A percentile compares a stretch with the other conserved stretches of the same genome.
phyloP scores from a whole-genome alignment of 768 basidiomycete species.

The Auriculariales sp. region DNA sequence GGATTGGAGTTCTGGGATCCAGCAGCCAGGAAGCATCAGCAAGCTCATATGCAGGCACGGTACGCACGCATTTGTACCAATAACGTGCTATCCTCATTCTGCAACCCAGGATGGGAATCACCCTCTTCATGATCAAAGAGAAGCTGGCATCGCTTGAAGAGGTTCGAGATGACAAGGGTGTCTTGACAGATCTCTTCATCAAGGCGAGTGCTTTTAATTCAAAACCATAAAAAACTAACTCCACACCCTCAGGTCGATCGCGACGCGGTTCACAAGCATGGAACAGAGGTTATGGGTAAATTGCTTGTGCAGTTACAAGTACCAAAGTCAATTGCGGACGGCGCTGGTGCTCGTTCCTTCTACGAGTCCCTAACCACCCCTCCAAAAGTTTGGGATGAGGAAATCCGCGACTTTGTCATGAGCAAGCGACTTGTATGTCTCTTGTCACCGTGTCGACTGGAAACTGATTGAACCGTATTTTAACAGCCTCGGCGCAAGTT shows the following conservation, averaged over 20 bases:
- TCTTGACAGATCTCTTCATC: conserved; percentile 53
- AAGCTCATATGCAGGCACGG: conserved; percentile 87
- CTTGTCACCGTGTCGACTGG: not conserved
- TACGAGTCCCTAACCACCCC: conserved; percentile 73
- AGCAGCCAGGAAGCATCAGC: conserved; percentile 65
- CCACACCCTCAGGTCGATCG: conserved; percentile 46
- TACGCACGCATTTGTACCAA: conserved; percentile 17
- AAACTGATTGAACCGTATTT: not conserved
- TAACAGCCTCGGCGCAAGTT: conserved; percentile 69
- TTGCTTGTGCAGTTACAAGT: conserved; percentile 72
- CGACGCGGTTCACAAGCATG: conserved; percentile 45
- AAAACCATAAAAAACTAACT: not conserved
- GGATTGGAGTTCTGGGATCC: conserved; percentile 79
- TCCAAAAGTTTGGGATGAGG: conserved; percentile 51
- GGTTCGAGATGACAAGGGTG: conserved; percentile 39
- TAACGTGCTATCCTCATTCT: conserved; percentile 2
- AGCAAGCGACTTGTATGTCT: conserved; percentile 57
- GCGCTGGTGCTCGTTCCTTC: conserved; percentile 59
- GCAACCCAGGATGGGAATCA: conserved; percentile 54
- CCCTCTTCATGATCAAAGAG: conserved; percentile 57
- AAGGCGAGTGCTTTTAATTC: conserved; percentile 28
- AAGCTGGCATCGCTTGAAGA: conserved; percentile 61
- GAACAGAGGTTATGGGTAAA: conserved; percentile 52
- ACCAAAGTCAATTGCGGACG: conserved; percentile 75
- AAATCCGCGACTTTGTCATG: conserved; percentile 64